Base-by-base conservation (phyloP, 257 asterid genomes). In the Plantago elongata region DNA sequence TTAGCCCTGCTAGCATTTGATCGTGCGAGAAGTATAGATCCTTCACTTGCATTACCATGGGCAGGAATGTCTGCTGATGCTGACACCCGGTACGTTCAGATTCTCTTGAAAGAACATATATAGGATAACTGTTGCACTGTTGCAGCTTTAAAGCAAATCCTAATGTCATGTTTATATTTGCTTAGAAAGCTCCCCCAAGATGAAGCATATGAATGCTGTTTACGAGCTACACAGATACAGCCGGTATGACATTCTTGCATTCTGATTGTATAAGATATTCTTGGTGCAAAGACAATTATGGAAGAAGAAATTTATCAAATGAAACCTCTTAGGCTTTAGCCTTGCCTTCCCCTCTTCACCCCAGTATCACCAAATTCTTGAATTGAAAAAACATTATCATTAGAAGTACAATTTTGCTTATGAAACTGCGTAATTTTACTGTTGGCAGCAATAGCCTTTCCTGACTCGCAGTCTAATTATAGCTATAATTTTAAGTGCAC, bases 41-140 rank as follows among this genome's bases (percentile, higher is more conserved):
- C 97, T 64, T 80, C 95, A 47, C 96, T 93, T 76, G 87, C 96
- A 59, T 70, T 93, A 73, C 96, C 99, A 14, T 93, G 99, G 97
- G 97, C 97, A 60, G 97, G 99, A 77, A 93, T 93, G 97, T 80
- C 99, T 29, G 99, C 99, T 61, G 99, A 93, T 89, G 91, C 91
- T 46, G 81, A 63, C 65, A 71, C 77, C 52, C 83, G 99, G 96
- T 93, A 81, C 40, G 51, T 69, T 61, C 65, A 9, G 50, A 63
- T 67, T 38, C 72, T 61, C 54, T 51, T 57, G 59, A 15, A 17
- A 17, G 54, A 51, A 56, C 34, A 48, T 55, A 13, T 40, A 60
- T 54, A 12, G 12, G 42, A 58, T 60, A 49, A 45, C 70, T 40
- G 10, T 42, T 50, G 29, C 9, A 34, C 3, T 34, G 8, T 56